These are phyloP conservation scores for Haplosporangium gracile DNA, from an alignment of 192 early-diverging fungal species.

Conservation along the genomic window DNA sequence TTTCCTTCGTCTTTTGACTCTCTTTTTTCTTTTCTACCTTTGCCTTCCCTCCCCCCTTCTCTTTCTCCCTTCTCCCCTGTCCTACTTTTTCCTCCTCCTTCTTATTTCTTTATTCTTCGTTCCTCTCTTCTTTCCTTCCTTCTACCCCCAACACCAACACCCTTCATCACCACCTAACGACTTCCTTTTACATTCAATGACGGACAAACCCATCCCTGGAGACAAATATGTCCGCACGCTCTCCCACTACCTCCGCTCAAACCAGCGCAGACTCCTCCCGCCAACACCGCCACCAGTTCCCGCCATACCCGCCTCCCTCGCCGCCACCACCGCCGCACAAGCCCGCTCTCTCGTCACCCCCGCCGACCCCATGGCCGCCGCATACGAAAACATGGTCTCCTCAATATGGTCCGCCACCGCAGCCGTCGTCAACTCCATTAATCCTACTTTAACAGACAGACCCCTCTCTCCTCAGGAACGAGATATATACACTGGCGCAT, in stretches of 20 bases:
- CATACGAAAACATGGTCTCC: conserved; percentile 41
- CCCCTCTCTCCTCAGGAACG: neutral
- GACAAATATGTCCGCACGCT: conserved; percentile 69
- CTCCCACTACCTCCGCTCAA: conserved; percentile 65
- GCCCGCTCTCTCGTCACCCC: conserved; percentile 46
- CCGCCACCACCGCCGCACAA: conserved; percentile 40
- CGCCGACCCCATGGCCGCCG: conserved; percentile 51
- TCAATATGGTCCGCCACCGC: conserved; percentile 46
- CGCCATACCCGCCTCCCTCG: conserved; percentile 15
- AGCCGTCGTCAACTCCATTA: conserved; percentile 33
- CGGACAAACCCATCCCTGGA: conserved; percentile 55
- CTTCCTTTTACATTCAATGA: neutral
- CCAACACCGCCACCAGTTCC: conserved; percentile 22
- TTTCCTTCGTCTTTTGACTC: neutral
- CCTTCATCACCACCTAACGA: neutral
- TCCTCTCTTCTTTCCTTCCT: neutral
- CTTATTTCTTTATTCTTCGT: neutral
- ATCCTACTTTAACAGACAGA: neutral
- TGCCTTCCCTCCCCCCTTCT: neutral
- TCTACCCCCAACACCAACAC: neutral
- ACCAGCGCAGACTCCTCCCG: conserved; percentile 57
- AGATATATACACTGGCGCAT: conserved; percentile 22
- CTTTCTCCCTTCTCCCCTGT: neutral
- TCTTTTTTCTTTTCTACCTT: neutral
- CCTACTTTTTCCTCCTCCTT: neutral